Conservation (phyloP, 2,329 filamentous ascomycete genomes). For the Karstenula rhodostoma region DNA sequence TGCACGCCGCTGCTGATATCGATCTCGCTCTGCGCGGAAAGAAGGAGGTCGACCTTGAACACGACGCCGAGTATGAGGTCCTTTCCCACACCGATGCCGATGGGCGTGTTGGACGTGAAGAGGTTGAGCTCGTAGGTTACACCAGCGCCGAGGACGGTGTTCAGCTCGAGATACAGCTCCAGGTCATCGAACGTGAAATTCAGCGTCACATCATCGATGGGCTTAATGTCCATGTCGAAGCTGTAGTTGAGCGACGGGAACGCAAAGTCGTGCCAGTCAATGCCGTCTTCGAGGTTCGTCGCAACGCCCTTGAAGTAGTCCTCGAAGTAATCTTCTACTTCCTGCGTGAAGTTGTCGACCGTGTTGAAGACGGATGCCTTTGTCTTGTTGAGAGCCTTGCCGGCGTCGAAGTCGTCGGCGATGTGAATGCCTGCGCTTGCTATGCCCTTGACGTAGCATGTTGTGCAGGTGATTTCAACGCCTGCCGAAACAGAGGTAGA, state of each 20-base stretch:
- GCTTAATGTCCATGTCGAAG: conserved; percentile 52
- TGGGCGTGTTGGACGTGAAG: conserved; percentile 55
- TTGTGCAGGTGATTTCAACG: conserved; percentile 57
- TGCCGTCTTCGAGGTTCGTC: conserved; percentile 27
- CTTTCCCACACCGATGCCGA: conserved; percentile 53
- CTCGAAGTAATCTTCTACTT: conserved; percentile 21
- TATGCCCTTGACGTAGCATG: conserved; percentile 61
- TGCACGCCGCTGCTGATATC: conserved; percentile 65
- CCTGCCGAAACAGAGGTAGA: conserved; percentile 25
- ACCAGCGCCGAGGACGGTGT: conserved; percentile 52
- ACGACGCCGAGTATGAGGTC: conserved; percentile 57
- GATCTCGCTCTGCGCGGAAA: conserved; percentile 57
- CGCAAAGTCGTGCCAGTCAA: conserved; percentile 29
- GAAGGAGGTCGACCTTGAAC: conserved; percentile 61
- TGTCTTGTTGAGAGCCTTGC: conserved; percentile 22
- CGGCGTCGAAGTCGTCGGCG: conserved; percentile 53
- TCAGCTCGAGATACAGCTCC: conserved; percentile 62
- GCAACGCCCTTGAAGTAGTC: conserved; percentile 19
- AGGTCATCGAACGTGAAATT: conserved; percentile 60
- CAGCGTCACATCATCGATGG: conserved; percentile 55
- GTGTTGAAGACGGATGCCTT: conserved; percentile 23
- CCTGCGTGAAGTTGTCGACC: conserved; percentile 28
- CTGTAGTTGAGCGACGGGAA: conserved; percentile 28
- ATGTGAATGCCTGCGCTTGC: conserved; percentile 56
- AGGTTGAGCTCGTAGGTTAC: conserved; percentile 58